Conservation (phyloP, 768 basidiomycete species). For the Lactarius psammicola region DNA sequence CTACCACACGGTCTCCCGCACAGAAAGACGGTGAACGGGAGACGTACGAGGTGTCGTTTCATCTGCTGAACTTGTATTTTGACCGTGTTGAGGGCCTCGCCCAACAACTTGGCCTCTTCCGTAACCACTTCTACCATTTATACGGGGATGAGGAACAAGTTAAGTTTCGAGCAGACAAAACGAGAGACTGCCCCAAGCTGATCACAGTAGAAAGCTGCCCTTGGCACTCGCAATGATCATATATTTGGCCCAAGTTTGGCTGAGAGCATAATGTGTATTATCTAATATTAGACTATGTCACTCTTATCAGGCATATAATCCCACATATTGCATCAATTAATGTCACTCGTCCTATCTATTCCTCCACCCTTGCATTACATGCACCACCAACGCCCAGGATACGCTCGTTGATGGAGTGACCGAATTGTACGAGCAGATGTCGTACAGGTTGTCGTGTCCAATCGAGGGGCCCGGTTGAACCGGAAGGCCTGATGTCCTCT, state of each 20-base stretch:
- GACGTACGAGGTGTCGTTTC: constrained; percentile 81
- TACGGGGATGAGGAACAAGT: neutral
- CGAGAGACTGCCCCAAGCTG: neutral
- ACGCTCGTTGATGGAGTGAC: too few species aligned
- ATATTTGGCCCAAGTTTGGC: neutral
- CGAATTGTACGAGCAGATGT: too few species aligned
- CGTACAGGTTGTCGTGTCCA: too few species aligned
- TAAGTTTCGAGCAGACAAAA: constrained; percentile 2
- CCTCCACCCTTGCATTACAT: too few species aligned
- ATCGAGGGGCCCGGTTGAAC: too few species aligned
- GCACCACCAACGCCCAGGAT: too few species aligned
- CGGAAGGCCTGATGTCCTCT: too few species aligned
- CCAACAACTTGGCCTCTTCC: constrained; percentile 82
- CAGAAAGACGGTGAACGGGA: neutral
- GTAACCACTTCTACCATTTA: constrained; percentile 36
- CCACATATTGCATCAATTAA: too few species aligned
- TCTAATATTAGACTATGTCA: neutral
- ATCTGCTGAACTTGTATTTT: constrained; percentile 93
- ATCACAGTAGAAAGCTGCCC: neutral
- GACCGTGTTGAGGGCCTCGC: constrained; percentile 81
- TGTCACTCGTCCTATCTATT: too few species aligned
- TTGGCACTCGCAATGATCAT: neutral
- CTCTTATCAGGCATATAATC: too few species aligned
- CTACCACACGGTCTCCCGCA: neutral
- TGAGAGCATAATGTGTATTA: neutral